phyloP scores from a whole-genome alignment of 2,329 filamentous ascomycete genomes.

The Daldinia sp. region DNA sequence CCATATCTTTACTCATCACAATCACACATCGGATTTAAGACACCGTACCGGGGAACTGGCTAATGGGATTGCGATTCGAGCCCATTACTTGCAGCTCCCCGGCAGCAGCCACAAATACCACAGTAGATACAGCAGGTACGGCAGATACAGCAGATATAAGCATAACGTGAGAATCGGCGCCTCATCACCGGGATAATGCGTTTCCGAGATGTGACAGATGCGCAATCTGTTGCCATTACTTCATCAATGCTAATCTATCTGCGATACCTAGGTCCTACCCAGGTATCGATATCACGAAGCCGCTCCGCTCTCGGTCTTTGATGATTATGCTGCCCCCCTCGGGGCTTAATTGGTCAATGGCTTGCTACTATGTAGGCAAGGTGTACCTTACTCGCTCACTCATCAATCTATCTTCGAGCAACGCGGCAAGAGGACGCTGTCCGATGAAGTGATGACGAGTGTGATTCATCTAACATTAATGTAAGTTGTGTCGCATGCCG shows the following conservation, averaged over 20 bases:
- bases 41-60: constrained; percentile 1
- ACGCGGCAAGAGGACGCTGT: constrained; percentile 20
- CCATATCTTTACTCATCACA: too few species aligned
- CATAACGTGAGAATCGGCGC: constrained; percentile 20
- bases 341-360: constrained; percentile 31
- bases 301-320: constrained; percentile 11
- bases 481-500: constrained; percentile 28
- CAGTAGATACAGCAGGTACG: not conserved
- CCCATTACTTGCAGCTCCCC: constrained; percentile 13
- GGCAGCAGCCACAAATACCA: constrained; percentile 8
- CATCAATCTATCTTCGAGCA: constrained; percentile 10
- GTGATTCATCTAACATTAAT: constrained; percentile 31
- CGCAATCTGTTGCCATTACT: constrained; percentile 33
- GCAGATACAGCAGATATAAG: constrained; percentile 9
- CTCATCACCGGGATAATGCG: constrained; percentile 13
- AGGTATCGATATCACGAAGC: constrained; percentile 15
- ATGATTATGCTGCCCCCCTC: constrained; percentile 8
- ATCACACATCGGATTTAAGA: constrained; percentile 33
- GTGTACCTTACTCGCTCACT: not conserved
- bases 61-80: constrained; percentile 18
- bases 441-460: too few species aligned
- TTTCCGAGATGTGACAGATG: constrained; percentile 30
- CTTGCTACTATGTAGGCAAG: not conserved
- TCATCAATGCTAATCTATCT: constrained; percentile 20
- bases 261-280: not conserved